phyloP scores from a whole-genome alignment of 805 yeast species.

The Metschnikowia kofuensis region DNA sequence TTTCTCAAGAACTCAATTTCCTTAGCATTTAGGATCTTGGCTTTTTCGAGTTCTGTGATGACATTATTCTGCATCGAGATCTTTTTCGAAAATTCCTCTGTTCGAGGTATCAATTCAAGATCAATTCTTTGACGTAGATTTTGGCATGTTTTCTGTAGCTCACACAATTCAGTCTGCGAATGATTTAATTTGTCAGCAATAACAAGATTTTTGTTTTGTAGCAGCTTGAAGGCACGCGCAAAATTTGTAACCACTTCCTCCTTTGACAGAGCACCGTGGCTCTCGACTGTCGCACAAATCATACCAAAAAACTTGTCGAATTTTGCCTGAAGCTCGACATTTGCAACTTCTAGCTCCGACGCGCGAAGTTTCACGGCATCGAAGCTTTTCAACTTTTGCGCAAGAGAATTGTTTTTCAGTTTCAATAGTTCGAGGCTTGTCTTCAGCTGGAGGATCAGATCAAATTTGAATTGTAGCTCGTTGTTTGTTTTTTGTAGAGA shows the following conservation, averaged over 20 bases:
- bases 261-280: conserved; percentile 7
- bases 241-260: conserved; percentile 16
- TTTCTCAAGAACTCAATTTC: conserved; percentile 58
- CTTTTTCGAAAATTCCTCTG: conserved; percentile 14
- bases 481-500: conserved; percentile 46
- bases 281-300: conserved; percentile 32
- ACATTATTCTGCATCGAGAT: conserved; percentile 14
- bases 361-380: conserved; percentile 44
- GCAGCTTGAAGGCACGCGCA: conserved; percentile 35
- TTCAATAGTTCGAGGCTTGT: conserved; percentile 51
- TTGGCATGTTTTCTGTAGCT: conserved; percentile 9
- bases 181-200: conserved; percentile 37
- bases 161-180: conserved; percentile 19
- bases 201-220: conserved; percentile 29
- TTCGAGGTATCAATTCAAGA: conserved; percentile 14
- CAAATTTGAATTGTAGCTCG: conserved; percentile 49
- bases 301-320: conserved; percentile 45
- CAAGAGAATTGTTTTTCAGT: conserved; percentile 49
- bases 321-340: conserved; percentile 46
- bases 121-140: conserved; percentile 5
- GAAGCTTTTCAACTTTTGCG: conserved; percentile 34
- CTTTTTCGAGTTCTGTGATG: conserved; percentile 45
- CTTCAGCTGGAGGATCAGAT: conserved; percentile 47
- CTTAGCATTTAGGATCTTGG: conserved; percentile 48
- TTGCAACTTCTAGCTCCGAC: conserved; percentile 49